Percentiles rank a stretch among this genome's conserved stretches.
Conservation (phyloP, 177 flowering plant species). For the Vitis hybrid region DNA sequence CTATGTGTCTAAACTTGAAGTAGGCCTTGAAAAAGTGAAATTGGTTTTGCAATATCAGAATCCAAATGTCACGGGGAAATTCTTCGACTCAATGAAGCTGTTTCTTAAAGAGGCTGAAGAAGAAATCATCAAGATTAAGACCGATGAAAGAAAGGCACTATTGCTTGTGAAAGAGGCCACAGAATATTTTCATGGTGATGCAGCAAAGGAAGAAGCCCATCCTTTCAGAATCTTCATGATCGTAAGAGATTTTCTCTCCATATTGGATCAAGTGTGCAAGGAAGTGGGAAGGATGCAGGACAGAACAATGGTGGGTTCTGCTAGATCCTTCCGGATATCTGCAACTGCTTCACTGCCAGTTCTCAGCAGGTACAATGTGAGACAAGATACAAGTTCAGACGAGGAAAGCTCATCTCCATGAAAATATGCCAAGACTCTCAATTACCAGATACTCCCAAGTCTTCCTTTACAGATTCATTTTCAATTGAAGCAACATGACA, state of each 20-base stretch:
- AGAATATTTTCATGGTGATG: conserved; percentile 87
- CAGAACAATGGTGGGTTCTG: conserved; percentile 61
- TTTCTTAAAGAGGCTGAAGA: conserved; percentile 72
- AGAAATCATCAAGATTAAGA: conserved; percentile 60
- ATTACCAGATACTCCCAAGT: conserved; percentile 4
- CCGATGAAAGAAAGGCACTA: conserved; percentile 63
- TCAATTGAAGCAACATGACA: conserved; percentile 4
- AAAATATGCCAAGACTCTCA: conserved; percentile 11
- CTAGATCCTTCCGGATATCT: conserved; percentile 80
- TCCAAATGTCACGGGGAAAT: conserved; percentile 49
- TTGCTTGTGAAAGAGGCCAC: conserved; percentile 79
- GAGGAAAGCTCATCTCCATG: conserved; percentile 67
- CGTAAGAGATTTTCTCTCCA: conserved; percentile 80
- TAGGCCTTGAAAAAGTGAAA: conserved; percentile 61
- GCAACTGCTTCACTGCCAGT: conserved; percentile 77
- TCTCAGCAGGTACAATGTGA: conserved; percentile 57
- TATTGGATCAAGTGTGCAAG: conserved; percentile 88
- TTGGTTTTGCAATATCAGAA: conserved; percentile 43
- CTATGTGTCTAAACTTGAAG: conserved; percentile 60
- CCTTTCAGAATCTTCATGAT: conserved; percentile 89
- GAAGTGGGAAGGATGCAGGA: conserved; percentile 82
- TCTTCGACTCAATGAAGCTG: conserved; percentile 60
- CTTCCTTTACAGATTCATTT: not conserved
- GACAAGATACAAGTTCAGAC: conserved; percentile 57
- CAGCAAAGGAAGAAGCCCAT: conserved; percentile 89